Base-by-base conservation (phyloP, 306 rosid species). In the Vigna mungo region DNA sequence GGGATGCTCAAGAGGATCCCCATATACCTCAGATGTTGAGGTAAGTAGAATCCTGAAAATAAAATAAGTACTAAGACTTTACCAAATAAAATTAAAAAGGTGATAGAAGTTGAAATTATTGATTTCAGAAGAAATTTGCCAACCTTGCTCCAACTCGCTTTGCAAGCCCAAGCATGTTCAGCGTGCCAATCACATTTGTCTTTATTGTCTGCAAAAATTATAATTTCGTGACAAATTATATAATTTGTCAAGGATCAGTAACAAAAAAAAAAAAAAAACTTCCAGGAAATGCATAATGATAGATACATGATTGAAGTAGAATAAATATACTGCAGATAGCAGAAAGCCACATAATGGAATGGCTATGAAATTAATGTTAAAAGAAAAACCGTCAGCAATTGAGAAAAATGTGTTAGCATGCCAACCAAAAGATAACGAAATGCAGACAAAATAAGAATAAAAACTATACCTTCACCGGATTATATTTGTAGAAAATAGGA, bases 91-190 rank as follows among this genome's bases (percentile, higher is more conserved):
- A 72, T 49, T 23, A 78, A 83, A 27, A 44, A 4, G 41, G 65
- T 73, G 68, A 68, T 52, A 69, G 43, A 34, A 70, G 39, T 41
- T 53, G 82, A 81, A 16, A 52, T 23, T 79, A 54, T 78, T 16
- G 6, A 20, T 53, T 36, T 53, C 32, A 5, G 17, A 20, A 41
- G 53, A 41, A 47, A 75, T 43, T 41, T 59, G 36, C 76, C n/a
- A 77, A 92, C 98, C 98, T 95, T 23, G 98, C 98, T 68, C 98
- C 98, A 60, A 94, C 96, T 52, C 98, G 93, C 86, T 94, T 94
- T 39, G 98, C 98, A 71, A 94, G 98, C 84, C 98, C 97, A 70
- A 94, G 93, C 98, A 94, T 92, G 86, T 94, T 94, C 85, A 94
- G 81, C 5, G 98, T 94, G 77, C 98, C 98, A 51, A 94, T 92